Evolutionary conservation across 805 yeast genomes (phyloP).

Genomic region (Kazachstania kunashirensis): DNA sequence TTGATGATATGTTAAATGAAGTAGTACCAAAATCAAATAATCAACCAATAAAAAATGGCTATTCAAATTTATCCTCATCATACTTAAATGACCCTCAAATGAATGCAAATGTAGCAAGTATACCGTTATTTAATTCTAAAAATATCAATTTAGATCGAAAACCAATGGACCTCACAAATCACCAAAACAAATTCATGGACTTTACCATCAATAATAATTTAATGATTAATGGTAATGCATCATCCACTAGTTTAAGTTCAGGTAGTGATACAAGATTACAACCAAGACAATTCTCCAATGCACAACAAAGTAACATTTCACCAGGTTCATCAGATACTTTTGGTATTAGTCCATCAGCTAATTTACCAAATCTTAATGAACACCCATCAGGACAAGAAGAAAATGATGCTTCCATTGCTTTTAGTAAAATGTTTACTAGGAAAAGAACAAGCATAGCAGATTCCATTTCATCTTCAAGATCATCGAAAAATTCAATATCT

Average conservation of each 20-base stretch:
- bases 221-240: background rate
- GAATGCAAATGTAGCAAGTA: constrained; percentile 4
- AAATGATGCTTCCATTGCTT: constrained; percentile 31
- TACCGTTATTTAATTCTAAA: constrained; percentile 6
- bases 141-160: background rate
- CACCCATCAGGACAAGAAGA: constrained; percentile 11
- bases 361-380: background rate
- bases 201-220: constrained; percentile 1
- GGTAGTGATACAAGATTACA: background rate
- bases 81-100: constrained; percentile 1
- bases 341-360: constrained; percentile 1
- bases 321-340: background rate
- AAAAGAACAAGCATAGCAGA: constrained; percentile 26
- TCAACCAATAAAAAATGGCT: background rate
- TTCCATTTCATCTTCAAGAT: constrained; percentile 23
- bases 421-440: constrained; percentile 26
- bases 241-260: background rate
- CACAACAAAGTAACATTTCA: background rate
- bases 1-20: constrained; percentile 9
- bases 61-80: constrained; percentile 3
- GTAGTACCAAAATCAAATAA: constrained; percentile 20
- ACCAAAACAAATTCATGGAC: background rate
- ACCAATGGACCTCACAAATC: background rate
- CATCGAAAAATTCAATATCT: constrained; percentile 4
- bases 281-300: too few species aligned